Base-by-base conservation (phyloP, 1,284 basidiomycete genomes). In the Stygiomarasmius scandens region DNA sequence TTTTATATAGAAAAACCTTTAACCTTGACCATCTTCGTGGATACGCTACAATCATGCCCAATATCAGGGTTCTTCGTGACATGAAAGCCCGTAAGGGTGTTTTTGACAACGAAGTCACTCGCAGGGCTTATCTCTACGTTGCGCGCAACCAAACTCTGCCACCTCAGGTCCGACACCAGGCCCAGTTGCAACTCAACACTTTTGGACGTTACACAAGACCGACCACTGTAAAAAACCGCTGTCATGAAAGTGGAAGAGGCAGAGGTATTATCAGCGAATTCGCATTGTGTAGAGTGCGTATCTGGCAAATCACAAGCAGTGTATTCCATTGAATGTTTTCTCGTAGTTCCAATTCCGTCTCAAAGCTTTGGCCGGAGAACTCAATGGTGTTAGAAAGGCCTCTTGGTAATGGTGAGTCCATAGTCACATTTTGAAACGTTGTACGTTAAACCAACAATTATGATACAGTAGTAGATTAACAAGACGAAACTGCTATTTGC, bases 121-220 rank as follows among this genome's bases (percentile, higher is more conserved):
- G 95, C 24, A 81, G 93, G 55, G 94, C 95, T 0, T 95, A 95
- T 73, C 86, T 96, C 58, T 93, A 87, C 72, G 89, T 96, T 63
- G 93, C 95, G 20, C 85, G 95, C 63, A 96, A 97, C 75, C 87
- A 93, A 68, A 84, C 86, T 0, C 76, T 96, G 11, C 87, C 94
- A 6, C 78, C 90, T 3, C 88, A 93, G 68, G 84, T 97, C 54
- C 90, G 96, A 59, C 94, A 96, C 74, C 93, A 96, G 68, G 96
- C 96, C n/a, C 96, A 98, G 72, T 79, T 98, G 58, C 93, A 96
- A 69, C 82, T 98, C 55, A 96, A 96, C 74, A 85, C 87, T 20
- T 93, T 97, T 67, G 89, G 85, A 58, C 84, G 85, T 50, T 92
- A 93, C 72, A 89, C 92, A 9, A 85, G 92, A 36, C 91, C 92